A percentile compares a stretch with the other conserved stretches of the same genome.
phyloP scores from a whole-genome alignment of 176 grass and related monocot genomes.

The Carex cristatella region DNA sequence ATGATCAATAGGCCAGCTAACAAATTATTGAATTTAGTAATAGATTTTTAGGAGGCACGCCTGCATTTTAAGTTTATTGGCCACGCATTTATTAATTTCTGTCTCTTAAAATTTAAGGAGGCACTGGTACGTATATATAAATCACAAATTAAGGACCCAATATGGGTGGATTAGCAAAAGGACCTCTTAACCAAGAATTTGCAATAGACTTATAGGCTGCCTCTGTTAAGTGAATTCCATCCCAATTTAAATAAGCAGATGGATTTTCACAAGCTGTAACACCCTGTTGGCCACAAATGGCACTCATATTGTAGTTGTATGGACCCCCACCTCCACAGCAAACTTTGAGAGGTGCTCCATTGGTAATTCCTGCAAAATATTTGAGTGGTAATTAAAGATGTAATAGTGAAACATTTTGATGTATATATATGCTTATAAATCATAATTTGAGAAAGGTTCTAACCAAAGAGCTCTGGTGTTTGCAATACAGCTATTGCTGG shows the following conservation, averaged over 20 bases:
- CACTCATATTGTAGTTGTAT: slow-evolving; percentile 43
- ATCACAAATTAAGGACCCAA: slow-evolving; percentile 11
- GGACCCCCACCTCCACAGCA: slow-evolving; percentile 55
- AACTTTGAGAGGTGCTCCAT: slow-evolving; percentile 26
- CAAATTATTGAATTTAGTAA: too few species aligned
- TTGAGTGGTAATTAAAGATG: neutral
- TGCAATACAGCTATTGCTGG: slow-evolving; percentile 7
- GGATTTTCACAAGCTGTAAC: slow-evolving; percentile 27
- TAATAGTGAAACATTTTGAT: neutral
- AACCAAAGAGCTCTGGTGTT: slow-evolving; percentile 28
- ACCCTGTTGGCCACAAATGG: slow-evolving; percentile 30
- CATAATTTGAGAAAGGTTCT: neutral
- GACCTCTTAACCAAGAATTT: slow-evolving; percentile 36
- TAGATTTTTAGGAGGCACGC: too few species aligned
- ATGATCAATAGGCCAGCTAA: too few species aligned
- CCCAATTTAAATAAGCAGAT: slow-evolving; percentile 36
- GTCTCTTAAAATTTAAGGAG: too few species aligned
- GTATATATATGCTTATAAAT: neutral
- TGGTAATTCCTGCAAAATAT: slow-evolving; percentile 37
- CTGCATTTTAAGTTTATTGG: too few species aligned
- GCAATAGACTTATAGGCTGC: slow-evolving; percentile 44
- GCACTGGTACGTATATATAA: neutral
- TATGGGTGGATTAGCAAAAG: slow-evolving; percentile 43
- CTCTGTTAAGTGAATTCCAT: slow-evolving; percentile 57
- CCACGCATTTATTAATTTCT: too few species aligned